These are phyloP conservation scores for Ananas comosus DNA, from an alignment of 176 grass and related monocot species.

Conservation along the genomic window DNA sequence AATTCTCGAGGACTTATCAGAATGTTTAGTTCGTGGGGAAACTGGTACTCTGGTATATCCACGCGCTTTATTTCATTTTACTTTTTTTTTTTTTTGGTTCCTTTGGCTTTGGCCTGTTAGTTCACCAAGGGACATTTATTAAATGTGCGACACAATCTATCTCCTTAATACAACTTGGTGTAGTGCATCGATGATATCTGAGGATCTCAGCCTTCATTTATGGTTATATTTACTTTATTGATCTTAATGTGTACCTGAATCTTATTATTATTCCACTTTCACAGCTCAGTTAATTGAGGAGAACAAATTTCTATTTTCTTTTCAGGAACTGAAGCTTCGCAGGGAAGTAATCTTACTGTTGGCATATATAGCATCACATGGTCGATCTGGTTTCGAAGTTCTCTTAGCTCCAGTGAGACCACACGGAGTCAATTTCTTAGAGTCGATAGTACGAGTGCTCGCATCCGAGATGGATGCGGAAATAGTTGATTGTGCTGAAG, in stretches of 20 bases:
- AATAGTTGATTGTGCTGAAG: slow-evolving; percentile 5
- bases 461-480: slow-evolving; percentile 55
- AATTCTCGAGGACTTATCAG: slow-evolving; percentile 60
- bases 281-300: neutral
- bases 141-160: too few relatives aligned
- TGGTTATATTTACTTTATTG: neutral
- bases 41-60: slow-evolving; percentile 51
- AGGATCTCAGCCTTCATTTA: neutral
- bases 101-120: neutral
- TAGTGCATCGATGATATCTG: neutral
- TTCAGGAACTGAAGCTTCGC: slow-evolving; percentile 78
- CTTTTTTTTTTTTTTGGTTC: neutral
- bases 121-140: too few relatives aligned
- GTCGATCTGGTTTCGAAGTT: slow-evolving; percentile 59
- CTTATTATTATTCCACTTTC: neutral
- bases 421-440: slow-evolving; percentile 51
- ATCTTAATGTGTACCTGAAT: slow-evolving; percentile 1
- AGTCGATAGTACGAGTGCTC: slow-evolving; percentile 60
- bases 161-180: too few relatives aligned
- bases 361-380: slow-evolving; percentile 81
- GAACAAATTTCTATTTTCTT: slow-evolving; percentile 11
- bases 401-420: slow-evolving; percentile 42
- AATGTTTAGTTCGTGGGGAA: slow-evolving; percentile 44
- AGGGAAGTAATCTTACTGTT: slow-evolving; percentile 59
- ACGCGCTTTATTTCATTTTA: slow-evolving; percentile 4